phyloP scores from a whole-genome alignment of 148 eudicot species.

The Nepenthes mirabilis region DNA sequence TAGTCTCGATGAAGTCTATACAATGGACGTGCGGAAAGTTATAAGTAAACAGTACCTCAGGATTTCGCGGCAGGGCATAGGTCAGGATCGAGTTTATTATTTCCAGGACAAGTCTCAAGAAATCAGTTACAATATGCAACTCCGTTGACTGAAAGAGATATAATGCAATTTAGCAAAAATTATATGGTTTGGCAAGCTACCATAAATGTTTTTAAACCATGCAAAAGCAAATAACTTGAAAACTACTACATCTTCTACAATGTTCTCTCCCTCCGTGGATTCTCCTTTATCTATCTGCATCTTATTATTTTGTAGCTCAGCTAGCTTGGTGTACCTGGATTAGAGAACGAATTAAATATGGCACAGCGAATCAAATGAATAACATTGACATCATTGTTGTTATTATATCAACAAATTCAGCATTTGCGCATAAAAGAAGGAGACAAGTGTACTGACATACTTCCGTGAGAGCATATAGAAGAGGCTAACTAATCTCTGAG shows the following conservation, averaged over 20 bases:
- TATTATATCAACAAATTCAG: slow-evolving; percentile 2
- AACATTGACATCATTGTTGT: not conserved
- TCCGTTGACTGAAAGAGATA: slow-evolving; percentile 58
- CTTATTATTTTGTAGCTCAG: slow-evolving; percentile 54
- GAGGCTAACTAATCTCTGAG: slow-evolving; percentile 87
- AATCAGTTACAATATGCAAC: slow-evolving; percentile 85
- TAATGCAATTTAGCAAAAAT: not conserved
- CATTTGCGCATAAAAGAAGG: not conserved
- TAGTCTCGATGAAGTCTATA: not conserved
- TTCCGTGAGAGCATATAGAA: slow-evolving; percentile 88
- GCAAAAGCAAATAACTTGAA: not conserved
- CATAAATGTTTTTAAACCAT: not conserved
- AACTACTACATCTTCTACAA: slow-evolving; percentile 35
- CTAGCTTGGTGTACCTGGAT: slow-evolving; percentile 73
- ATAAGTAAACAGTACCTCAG: slow-evolving; percentile 52
- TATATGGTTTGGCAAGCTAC: no score
- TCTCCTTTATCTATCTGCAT: slow-evolving; percentile 31
- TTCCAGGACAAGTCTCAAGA: slow-evolving; percentile 81
- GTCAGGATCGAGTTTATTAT: slow-evolving; percentile 81
- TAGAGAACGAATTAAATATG: not conserved
- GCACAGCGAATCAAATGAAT: not conserved
- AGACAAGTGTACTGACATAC: slow-evolving; percentile 30
- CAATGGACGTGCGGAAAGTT: not conserved
- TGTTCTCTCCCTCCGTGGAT: slow-evolving; percentile 36
- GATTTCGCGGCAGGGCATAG: slow-evolving; percentile 85